These are phyloP conservation scores for Thymus quinquecostatus DNA, from an alignment of 257 asterid species.

Conservation along the genomic window DNA sequence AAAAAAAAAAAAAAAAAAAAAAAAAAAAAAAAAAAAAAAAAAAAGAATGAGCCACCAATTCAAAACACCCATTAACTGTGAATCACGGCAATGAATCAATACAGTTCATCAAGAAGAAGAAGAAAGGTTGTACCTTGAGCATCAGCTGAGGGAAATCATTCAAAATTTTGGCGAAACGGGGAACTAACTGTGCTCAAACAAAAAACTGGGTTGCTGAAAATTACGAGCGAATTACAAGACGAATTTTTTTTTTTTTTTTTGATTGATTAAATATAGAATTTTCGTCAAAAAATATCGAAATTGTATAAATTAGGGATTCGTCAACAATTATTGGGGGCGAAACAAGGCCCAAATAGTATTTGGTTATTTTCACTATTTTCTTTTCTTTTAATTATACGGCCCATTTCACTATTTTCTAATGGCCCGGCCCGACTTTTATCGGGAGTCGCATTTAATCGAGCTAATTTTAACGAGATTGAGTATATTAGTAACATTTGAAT, in stretches of 20 bases:
- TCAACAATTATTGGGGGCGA: background rate
- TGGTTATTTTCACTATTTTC: too few species aligned
- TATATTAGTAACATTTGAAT: too few species aligned
- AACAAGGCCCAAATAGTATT: too few species aligned
- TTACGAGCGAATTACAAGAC: slow-evolving; percentile 29
- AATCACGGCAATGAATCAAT: slow-evolving; percentile 22
- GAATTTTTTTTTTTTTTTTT: background rate
- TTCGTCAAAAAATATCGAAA: background rate
- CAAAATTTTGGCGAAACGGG: slow-evolving; percentile 13
- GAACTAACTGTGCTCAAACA: background rate
- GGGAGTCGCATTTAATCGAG: too few species aligned
- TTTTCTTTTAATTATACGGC: too few species aligned
- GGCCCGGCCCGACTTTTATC: too few species aligned
- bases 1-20: too few species aligned
- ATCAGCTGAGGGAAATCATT: background rate
- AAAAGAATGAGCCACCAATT: slow-evolving; percentile 2
- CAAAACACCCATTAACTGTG: background rate
- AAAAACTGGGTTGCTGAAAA: slow-evolving; percentile 5
- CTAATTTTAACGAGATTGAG: too few species aligned
- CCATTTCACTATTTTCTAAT: too few species aligned
- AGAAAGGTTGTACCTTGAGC: slow-evolving; percentile 12
- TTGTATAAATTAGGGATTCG: slow-evolving; percentile 27
- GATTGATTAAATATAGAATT: background rate
- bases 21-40: too few species aligned
- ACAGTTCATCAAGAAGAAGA: slow-evolving; percentile 19